Percentiles rank a stretch among this genome's conserved stretches.
phyloP scores from a whole-genome alignment of 1,139 yeast genomes.

The Saccharomycopsis hybrid region DNA sequence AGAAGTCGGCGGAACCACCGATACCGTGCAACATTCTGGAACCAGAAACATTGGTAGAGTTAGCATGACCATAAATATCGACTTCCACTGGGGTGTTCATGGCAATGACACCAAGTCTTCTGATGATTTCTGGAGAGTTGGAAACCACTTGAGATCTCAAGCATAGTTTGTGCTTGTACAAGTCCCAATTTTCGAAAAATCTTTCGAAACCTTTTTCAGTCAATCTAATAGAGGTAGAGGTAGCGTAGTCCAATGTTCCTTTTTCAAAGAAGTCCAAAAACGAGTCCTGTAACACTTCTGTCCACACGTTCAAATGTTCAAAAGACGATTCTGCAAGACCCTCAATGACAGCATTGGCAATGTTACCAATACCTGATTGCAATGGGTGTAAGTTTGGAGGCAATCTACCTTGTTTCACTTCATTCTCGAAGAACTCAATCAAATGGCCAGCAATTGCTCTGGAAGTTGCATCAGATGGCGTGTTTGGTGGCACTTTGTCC shows the following conservation, averaged over 20 bases:
- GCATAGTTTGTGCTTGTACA: slow-evolving; percentile 71
- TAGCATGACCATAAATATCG: slow-evolving; percentile 95
- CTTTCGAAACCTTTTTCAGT: slow-evolving; percentile 88
- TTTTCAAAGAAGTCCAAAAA: slow-evolving; percentile 90
- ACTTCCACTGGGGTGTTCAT: slow-evolving; percentile 99
- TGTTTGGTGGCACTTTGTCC: slow-evolving; percentile 82
- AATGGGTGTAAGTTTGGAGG: slow-evolving; percentile 91
- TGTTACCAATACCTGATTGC: slow-evolving; percentile 97
- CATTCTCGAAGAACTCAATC: slow-evolving; percentile 85
- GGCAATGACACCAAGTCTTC: slow-evolving; percentile 96
- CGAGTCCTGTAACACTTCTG: slow-evolving; percentile 96
- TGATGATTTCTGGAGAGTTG: slow-evolving; percentile 90
- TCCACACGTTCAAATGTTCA: slow-evolving; percentile 89
- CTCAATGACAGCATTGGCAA: slow-evolving; percentile 96
- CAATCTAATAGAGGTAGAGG: slow-evolving; percentile 91
- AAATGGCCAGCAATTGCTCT: slow-evolving; percentile 74
- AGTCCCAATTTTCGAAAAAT: slow-evolving; percentile 87
- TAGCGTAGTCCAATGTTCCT: slow-evolving; percentile 89
- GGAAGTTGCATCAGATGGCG: slow-evolving; percentile 82
- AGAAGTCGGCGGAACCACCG: slow-evolving; percentile 96
- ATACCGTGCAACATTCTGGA: slow-evolving; percentile 96
- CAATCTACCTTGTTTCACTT: slow-evolving; percentile 81
- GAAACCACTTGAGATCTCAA: slow-evolving; percentile 93
- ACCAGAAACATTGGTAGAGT: slow-evolving; percentile 94
- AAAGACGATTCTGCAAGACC: slow-evolving; percentile 85